Percentiles rank a stretch among this genome's conserved stretches.
Conservation (phyloP, 2,329 filamentous ascomycete species). For the Clonostachys byssicola region DNA sequence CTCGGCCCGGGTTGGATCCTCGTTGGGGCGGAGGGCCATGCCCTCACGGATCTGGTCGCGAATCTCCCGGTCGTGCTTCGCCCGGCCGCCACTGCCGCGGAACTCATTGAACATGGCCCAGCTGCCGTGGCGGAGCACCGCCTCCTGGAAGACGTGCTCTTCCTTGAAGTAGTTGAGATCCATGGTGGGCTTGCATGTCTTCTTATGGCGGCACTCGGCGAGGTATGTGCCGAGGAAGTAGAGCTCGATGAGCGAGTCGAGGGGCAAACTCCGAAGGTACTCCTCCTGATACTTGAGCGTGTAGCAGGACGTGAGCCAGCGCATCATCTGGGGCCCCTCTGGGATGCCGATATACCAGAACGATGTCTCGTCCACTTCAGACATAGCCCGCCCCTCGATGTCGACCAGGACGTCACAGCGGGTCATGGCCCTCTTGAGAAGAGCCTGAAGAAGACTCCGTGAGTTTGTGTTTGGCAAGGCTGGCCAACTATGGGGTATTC, state of each 20-base stretch:
- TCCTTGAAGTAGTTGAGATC: neutral
- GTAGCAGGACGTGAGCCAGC: neutral
- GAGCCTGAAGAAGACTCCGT: neutral
- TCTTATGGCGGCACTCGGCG: too few relatives aligned
- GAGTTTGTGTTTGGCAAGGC: neutral
- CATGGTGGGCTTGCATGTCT: neutral
- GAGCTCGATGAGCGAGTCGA: neutral
- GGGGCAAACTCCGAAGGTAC: neutral
- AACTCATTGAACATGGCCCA: neutral
- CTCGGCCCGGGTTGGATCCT: too few relatives aligned
- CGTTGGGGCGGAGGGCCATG: too few relatives aligned
- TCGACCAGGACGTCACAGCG: neutral
- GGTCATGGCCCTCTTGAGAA: neutral
- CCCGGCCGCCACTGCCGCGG: neutral
- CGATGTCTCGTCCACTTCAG: neutral
- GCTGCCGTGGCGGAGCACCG: neutral
- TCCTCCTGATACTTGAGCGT: neutral
- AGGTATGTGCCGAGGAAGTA: too few relatives aligned
- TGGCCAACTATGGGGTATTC: neutral
- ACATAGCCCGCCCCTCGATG: neutral
- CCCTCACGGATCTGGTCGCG: neutral
- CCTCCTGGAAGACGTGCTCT: neutral
- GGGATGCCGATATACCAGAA: neutral
- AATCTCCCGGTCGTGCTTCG: neutral
- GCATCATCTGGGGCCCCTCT: neutral